Conservation (phyloP, 495 filamentous ascomycete genomes). For the Penicillium simplicissimum region DNA sequence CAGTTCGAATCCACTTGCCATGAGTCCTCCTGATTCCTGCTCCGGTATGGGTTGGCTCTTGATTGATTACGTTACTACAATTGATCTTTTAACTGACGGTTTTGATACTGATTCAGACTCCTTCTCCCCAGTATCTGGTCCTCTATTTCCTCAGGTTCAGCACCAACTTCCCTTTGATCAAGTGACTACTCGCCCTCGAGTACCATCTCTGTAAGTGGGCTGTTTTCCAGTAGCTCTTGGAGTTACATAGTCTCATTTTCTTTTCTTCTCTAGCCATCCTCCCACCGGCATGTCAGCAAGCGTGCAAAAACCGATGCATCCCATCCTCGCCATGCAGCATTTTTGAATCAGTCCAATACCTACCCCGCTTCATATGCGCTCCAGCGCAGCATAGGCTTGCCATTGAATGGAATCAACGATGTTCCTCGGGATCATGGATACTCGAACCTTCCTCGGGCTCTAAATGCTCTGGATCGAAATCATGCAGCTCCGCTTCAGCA, state of each 20-base stretch:
- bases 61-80: background rate
- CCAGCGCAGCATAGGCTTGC: conserved; percentile 35
- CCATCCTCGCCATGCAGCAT: conserved; percentile 29
- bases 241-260: conserved; percentile 20
- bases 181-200: conserved; percentile 44
- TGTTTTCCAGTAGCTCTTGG: background rate
- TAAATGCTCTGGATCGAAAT: conserved; percentile 39
- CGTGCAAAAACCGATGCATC: conserved; percentile 34
- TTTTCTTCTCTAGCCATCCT: conserved; percentile 34
- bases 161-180: conserved; percentile 41
- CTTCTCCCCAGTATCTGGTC: conserved; percentile 40
- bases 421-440: conserved; percentile 36
- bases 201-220: conserved; percentile 45
- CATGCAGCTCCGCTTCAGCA: conserved; percentile 36
- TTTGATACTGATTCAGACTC: conserved; percentile 30
- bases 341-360: conserved; percentile 37
- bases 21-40: conserved; percentile 50
- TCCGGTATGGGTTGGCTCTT: conserved; percentile 38
- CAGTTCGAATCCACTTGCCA: conserved; percentile 42
- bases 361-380: conserved; percentile 40
- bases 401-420: conserved; percentile 38
- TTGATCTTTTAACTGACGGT: conserved; percentile 3
- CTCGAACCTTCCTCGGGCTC: conserved; percentile 36
- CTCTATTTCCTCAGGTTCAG: conserved; percentile 42
- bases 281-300: conserved; percentile 37